Base-by-base conservation (phyloP, 306 rosid species). In the Sicyos baderoa region DNA sequence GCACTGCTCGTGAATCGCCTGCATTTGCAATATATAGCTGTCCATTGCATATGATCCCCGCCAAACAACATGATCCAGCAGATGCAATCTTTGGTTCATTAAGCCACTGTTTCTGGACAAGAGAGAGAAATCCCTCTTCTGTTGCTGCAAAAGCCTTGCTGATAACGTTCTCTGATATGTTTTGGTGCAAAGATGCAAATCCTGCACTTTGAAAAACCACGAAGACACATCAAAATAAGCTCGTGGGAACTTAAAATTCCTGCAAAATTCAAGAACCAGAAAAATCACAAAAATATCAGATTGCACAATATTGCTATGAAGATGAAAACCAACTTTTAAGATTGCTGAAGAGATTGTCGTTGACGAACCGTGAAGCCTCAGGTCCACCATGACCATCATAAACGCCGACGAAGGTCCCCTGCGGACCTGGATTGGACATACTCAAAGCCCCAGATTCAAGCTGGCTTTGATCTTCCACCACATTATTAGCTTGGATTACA, bases 381-480 rank as follows among this genome's bases (percentile, higher is more conserved):
- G 86, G 27, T 57, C 97, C 97, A 59, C 94, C 97, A 75, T 91
- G 97, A 21, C 97, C 96, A 56, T 91, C 97, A 71, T 91, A 85
- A 9, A 91, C 84, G 5, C 97, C 97, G 3, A 88, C 35, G 13
- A 86, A 86, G 50, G 91, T 86, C 66, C 97, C 97, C 35, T 65
- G 83, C 62, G 91, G 86, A 69, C 86, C 93, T 5, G 79, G 68
- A 49, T 61, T 52, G 3, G 76, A 79, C 32, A 76, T 76, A 76
- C 86, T 82, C 82, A 91, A 71, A 3, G 82, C 86, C 73, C 97
- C 97, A 56, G 97, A 85, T 79, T 86, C 94, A 15, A 91, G 77
- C 65, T 82, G 96, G 80, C 93, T 83, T 47, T 80, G 82, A 84
- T 91, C 97, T 76, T 91, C 97, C 69, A 91, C 50, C 32, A 77